phyloP scores from a whole-genome alignment of 495 filamentous ascomycete genomes.

The Penicillium macrosclerotiorum region DNA sequence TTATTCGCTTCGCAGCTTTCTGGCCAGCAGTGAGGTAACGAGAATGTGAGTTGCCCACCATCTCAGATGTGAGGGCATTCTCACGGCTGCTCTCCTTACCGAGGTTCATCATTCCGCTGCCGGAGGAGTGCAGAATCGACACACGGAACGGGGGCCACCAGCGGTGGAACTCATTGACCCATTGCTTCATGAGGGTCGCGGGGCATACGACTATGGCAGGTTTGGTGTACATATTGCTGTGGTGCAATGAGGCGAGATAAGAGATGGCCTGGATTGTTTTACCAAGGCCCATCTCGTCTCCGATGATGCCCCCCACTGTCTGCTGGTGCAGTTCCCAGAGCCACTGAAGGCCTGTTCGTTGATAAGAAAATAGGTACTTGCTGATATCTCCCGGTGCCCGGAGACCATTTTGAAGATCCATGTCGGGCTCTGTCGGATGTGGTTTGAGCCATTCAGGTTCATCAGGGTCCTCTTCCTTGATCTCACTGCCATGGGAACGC shows the following conservation, averaged over 20 bases:
- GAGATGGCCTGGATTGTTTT: conserved; percentile 95
- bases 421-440: conserved; percentile 74
- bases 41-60: conserved; percentile 28
- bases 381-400: conserved; percentile 88
- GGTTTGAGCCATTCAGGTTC: conserved; percentile 80
- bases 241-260: conserved; percentile 85
- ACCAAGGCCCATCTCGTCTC: conserved; percentile 96
- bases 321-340: conserved; percentile 90
- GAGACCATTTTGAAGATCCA: conserved; percentile 69
- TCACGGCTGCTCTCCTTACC: conserved; percentile 68
- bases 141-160: conserved; percentile 98
- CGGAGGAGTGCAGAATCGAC: conserved; percentile 90
- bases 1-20: conserved; percentile 71
- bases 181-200: conserved; percentile 91
- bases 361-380: conserved; percentile 88
- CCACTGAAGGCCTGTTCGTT: conserved; percentile 95
- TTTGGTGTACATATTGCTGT: conserved; percentile 78
- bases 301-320: conserved; percentile 88
- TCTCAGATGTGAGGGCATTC: conserved; percentile 52
- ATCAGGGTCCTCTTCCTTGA: conserved; percentile 22
- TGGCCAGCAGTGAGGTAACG: conserved; percentile 47
- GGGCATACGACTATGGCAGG: conserved; percentile 89
- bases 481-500: conserved; percentile 32
- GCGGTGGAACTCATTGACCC: conserved; percentile 96
- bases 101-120: conserved; percentile 91